These are phyloP conservation scores for Amaranthus tricolor DNA, from an alignment of 179 eudicot genomes.

Conservation along the genomic window DNA sequence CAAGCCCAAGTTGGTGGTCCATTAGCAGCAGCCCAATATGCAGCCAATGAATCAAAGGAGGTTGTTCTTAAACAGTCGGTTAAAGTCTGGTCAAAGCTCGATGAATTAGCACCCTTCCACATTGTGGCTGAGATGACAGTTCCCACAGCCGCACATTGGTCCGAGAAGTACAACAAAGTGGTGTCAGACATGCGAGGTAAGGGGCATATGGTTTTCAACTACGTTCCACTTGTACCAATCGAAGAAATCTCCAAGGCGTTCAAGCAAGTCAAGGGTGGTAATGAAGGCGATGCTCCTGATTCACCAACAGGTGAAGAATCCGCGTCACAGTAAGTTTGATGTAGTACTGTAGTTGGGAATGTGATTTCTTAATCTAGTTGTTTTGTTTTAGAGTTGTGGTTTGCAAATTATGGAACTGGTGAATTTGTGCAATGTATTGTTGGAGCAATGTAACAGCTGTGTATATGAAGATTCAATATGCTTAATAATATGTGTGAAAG, in stretches of 20 bases:
- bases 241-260: constrained; percentile 58
- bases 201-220: constrained; percentile 36
- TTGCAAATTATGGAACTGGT: background rate
- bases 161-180: constrained; percentile 55
- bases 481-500: background rate
- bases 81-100: constrained; percentile 42
- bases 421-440: background rate
- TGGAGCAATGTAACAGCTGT: background rate
- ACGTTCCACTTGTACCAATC: constrained; percentile 51
- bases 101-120: constrained; percentile 40
- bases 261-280: constrained; percentile 37
- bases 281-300: constrained; percentile 11
- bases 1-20: constrained; percentile 52
- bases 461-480: constrained; percentile 19
- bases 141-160: constrained; percentile 47
- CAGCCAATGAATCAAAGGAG: constrained; percentile 34
- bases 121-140: constrained; percentile 42
- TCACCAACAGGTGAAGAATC: constrained; percentile 14
- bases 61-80: constrained; percentile 30
- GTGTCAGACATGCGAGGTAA: constrained; percentile 29
- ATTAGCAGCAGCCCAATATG: constrained; percentile 45
- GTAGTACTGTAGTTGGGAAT: background rate
- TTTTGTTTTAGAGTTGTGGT: background rate
- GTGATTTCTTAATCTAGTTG: background rate
- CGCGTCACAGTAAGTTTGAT: constrained; percentile 10